Base-by-base conservation (phyloP, 768 basidiomycete species). In the Mycena indigotica region DNA sequence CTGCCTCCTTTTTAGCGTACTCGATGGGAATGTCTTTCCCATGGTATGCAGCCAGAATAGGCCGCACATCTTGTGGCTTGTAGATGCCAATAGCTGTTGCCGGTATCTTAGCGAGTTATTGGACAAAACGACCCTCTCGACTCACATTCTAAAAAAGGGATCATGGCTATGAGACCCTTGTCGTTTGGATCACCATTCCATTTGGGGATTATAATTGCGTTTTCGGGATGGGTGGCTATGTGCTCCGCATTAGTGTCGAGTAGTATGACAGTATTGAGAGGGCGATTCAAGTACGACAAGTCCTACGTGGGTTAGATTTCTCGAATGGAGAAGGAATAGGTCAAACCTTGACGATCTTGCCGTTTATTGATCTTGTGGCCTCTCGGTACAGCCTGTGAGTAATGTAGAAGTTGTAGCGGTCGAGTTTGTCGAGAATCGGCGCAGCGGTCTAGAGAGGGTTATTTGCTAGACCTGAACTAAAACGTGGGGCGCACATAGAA, bases 61-160 rank as follows among this genome's bases (percentile, higher is more conserved):
- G 92, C 19, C 96, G 86, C 3, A 98, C 89, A 66, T 98, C 97
- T 24, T 80, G 69, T 1, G 91, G 88, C 60, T 87, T 88, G 77
- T 93, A 95, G 63, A 98, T 95, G 0, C 87, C 95, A 57, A 99
- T 88, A 5, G 97, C 96, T 96, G 65, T 13, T 30, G 23, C 56
- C 52, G 4, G 25, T 16, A 23, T 1, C 26, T 50, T n/a, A n/a
- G n/a, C n/a, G n/a, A n/a, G 23, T 3, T 8, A 2, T 12, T 28
- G 5, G 58, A 49, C 16, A 49, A 16, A 6, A 19, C 21, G 24
- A 50, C 25, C 30, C 26, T 53, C 66, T 80, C 5, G n/a, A 71
- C 78, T 6, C 66, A 81, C 94, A 94, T 77, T 98, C 97, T 3
- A 99, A 81, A 86, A 98, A 98, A 1, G 96, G 96, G 63, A 99